Evolutionary conservation across 331 rosid species (phyloP), one percentile per base, ranked within the genome.

Genomic region (Quercus tomentella): DNA sequence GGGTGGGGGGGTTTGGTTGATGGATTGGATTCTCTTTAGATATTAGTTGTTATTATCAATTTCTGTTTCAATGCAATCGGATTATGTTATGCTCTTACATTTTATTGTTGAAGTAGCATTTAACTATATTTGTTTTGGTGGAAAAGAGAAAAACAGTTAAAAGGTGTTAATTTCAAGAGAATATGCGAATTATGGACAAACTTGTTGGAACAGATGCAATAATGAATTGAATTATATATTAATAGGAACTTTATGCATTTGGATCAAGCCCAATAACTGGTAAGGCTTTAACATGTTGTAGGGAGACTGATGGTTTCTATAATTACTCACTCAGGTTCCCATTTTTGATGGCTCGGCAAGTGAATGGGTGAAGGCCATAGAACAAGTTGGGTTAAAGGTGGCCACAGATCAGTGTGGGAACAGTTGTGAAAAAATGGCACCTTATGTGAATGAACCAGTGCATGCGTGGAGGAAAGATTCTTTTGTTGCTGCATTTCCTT

Each of bases 281-380:
- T 30, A 20, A 75, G 52, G 25, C 56, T 65, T 60, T 56, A 52
- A 5, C 4, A 57, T 35, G 73, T 31, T 20, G 18, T 55, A 5
- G 45, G 21, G 56, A 67, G 74, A 83, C 43, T 87, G 71, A 80
- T 70, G 1, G 21, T 77, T 57, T 65, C 63, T 71, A 45, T 30
- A 54, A 72, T 76, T 66, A 55, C 79, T 74, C 12, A 41, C 75
- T 51, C 89, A 95, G 98, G 84, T 95, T 84, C 98, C 98, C n/a
- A 92, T 95, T 62, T 83, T 92, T 77, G 98, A 92, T 83, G 98
- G 98, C 51, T 95, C 98, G 31, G 94, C 94, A 23, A 84, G 86
- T 63, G 90, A 85, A 82, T 95, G 98, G 98, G 89, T 90, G 77
- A 88, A 77, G 72, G 93, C 94, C 17, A 87, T 92, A 80, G 86